These are phyloP conservation scores for Ophiostoma sp. DNA, from an alignment of 2,329 filamentous ascomycete species.

Conservation along the genomic window DNA sequence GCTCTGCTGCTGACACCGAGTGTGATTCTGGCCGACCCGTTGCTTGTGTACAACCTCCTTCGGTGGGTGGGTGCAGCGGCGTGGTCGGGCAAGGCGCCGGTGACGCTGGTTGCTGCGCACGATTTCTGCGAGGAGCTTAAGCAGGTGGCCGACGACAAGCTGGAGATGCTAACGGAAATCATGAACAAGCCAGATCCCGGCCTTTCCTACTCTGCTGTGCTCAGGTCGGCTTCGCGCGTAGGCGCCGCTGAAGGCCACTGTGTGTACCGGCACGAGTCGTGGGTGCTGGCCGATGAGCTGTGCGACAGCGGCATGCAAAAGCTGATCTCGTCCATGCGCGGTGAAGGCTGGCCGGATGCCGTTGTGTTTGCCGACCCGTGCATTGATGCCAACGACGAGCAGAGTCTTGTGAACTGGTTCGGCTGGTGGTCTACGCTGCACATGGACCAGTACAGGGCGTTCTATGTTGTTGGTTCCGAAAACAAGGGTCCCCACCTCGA, in stretches of 20 bases:
- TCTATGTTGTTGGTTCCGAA: constrained; percentile 50
- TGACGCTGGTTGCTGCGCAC: constrained; percentile 36
- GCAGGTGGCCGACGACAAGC: background rate
- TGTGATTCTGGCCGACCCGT: constrained; percentile 45
- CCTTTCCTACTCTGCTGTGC: background rate
- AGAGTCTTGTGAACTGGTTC: constrained; percentile 59
- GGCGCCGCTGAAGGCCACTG: background rate
- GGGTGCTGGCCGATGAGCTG: background rate
- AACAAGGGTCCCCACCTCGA: background rate
- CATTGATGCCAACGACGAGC: constrained; percentile 56
- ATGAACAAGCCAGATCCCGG: background rate
- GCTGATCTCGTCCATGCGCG: background rate
- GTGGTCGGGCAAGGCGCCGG: constrained; percentile 24
- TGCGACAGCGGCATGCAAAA: background rate
- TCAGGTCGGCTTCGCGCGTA: background rate
- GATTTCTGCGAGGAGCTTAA: constrained; percentile 36
- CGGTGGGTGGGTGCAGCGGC: constrained; percentile 37
- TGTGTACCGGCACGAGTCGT: background rate
- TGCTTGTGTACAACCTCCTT: constrained; percentile 37
- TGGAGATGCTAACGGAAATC: background rate
- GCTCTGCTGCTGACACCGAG: constrained; percentile 48
- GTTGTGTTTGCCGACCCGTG: constrained; percentile 44
- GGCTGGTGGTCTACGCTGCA: constrained; percentile 51
- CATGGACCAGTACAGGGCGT: constrained; percentile 49
- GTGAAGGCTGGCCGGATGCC: constrained; percentile 28